Base-by-base conservation (phyloP, 192 early-diverging fungal genomes). In the Backusella westeae region DNA sequence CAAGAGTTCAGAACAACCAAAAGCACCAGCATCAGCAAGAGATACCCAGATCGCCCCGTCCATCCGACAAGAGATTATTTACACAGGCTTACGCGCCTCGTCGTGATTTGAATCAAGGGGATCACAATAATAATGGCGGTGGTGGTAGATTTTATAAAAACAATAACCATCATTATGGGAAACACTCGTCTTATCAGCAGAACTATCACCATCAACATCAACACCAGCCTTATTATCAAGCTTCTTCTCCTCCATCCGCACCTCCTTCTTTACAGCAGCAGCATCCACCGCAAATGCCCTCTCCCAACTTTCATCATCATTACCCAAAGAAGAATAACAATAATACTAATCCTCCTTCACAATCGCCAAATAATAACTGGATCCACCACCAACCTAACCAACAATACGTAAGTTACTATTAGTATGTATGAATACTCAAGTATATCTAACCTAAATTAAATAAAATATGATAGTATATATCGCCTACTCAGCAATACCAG, bases 21-120 rank as follows among this genome's bases (percentile, higher is more conserved):
- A 70, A 59, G 74, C 42, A 44, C 0, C 38, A 39, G 8, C 38
- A 39, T 39, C 46, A 49, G n/a, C 46, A 74, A 69, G 72, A 59
- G 74, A 41, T 78, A 84, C 68, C 78, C 78, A 67, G 67, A 77
- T 69, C 74, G 69, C 72, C 75, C 78, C 77, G 73, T 77, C 78
- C 80, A 77, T 49, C 42, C 26, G 70, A 71, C 17, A 44, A 26
- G 17, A 49, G 70, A 71, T n/a, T 67, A 79, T 77, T 82, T 87
- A 74, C 32, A 65, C 78, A 85, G 75, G 59, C 80, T 83, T 65
- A 49, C 44, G 42, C 39, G 44, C 70, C 70, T 71, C 70, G 70
- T 71, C 70, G 29, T 46, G 29, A 71, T 71, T n/a, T 17, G 26
- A 71, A 71, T 71, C 70, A 71, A 23, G 56, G 56, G 26, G 70